These are phyloP conservation scores for Fusarium anthophilum DNA, from an alignment of 2,329 filamentous ascomycete genomes.

Conservation along the genomic window DNA sequence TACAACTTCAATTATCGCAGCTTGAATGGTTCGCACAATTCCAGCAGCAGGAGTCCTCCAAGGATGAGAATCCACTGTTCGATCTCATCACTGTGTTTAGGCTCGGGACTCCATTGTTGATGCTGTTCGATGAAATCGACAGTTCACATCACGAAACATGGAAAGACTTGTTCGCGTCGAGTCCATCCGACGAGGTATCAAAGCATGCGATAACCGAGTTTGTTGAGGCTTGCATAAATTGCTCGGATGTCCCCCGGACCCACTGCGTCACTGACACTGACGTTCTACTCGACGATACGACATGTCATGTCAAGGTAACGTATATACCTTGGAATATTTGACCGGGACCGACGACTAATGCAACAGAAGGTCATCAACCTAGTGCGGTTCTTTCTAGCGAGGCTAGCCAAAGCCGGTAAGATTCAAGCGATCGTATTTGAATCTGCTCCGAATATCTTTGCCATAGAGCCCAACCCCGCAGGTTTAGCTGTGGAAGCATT, in stretches of 20 bases:
- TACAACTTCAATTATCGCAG: background rate
- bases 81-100: rapidly evolving
- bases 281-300: background rate
- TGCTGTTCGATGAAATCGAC: background rate
- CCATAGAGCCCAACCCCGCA: rapidly evolving
- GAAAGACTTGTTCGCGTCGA: rapidly evolving
- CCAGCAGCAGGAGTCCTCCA: rapidly evolving
- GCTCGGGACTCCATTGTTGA: rapidly evolving
- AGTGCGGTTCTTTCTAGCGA: background rate
- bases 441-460: background rate
- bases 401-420: rapidly evolving
- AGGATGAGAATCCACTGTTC: background rate
- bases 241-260: rapidly evolving
- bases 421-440: background rate
- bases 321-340: background rate
- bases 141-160: background rate
- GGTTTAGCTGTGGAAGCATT: background rate
- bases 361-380: rapidly evolving
- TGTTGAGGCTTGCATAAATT: rapidly evolving
- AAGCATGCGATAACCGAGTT: rapidly evolving
- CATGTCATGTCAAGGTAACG: background rate
- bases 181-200: background rate
- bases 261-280: rapidly evolving
- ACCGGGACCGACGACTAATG: background rate
- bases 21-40: rapidly evolving